Base-by-base conservation (phyloP, 176 grass and related monocot species). In the Lolium rigidum region DNA sequence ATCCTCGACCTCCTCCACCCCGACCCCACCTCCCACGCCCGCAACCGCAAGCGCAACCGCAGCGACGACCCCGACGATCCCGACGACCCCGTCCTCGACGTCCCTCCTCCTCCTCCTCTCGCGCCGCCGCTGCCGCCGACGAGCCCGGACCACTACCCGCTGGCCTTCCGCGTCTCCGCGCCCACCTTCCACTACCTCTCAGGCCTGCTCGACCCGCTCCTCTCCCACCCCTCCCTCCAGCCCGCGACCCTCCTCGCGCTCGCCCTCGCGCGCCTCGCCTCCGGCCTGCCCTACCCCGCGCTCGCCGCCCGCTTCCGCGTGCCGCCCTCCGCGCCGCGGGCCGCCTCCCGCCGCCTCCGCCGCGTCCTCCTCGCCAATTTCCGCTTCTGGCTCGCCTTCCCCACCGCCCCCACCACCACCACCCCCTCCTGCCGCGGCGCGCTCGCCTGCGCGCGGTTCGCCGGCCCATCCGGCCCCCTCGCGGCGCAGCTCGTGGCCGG, bases 331-430 rank as follows among this genome's bases (percentile, higher is more conserved):
- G 89, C 91, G 5, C 87, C 89, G 22, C 87, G 94, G 69, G 86
- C 90, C 89, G 91, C 85, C 2, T 85, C 91, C 56, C 81, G 81
- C 2, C 93, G 86, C 70, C 89, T 95, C 81, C 87, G 93, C 81
- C 93, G 91, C 48, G 91, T 93, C 13, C 86, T 96, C 77, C 90
- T 92, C 74, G 92, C 94, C n/a, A 96, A 94, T 63, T 94, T 93
- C 84, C 89, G 87, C 11, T 96, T 96, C 87, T 96, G 91, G 91
- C 87, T 94, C 78, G 84, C 91, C 20, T 96, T 96, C 87, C 94
- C 91, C 67, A 75, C 88, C 49, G 58, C 86, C 12, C 50, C 77
- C 0, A 15, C 10, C 74, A 57, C 80, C 59, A 4, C n/a, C 46
- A 4, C 60, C 63, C 84, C 89, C 7, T 78, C 88, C 64, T 96